Evolutionary conservation across 352 stramenopile genomes (phyloP).

Genomic region (Chrysophaeum taylorii): DNA sequence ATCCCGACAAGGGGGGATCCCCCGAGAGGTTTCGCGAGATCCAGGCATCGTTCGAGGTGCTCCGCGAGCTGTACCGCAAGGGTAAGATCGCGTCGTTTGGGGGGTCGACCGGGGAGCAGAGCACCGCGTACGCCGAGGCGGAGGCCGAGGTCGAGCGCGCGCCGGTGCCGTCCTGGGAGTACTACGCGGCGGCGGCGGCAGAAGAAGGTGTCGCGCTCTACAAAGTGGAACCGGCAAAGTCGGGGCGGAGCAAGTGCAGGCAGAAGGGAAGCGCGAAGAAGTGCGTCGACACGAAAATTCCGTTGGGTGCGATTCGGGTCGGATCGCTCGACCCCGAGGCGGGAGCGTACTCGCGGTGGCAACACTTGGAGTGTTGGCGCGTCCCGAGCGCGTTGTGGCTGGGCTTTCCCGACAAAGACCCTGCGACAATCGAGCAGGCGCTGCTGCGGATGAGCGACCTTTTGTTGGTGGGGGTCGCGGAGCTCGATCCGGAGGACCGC

Average conservation of each 20-base stretch:
- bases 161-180: conserved; percentile 29
- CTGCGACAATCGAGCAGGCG: conserved; percentile 1
- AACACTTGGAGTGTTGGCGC: conserved; percentile 36
- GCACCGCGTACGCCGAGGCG: conserved; percentile 21
- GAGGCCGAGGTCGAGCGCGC: conserved; percentile 19
- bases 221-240: conserved; percentile 33
- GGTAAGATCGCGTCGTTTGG: conserved; percentile 15
- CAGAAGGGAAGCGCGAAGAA: conserved; percentile 17
- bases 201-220: conserved; percentile 32
- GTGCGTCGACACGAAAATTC: conserved; percentile 22
- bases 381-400: conserved; percentile 28
- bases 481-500: conserved; percentile 20
- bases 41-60: conserved; percentile 32
- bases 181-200: conserved; percentile 31
- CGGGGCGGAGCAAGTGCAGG: conserved; percentile 25
- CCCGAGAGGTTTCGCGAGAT: conserved; percentile 27
- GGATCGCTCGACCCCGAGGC: conserved; percentile 27
- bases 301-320: conserved; percentile 27
- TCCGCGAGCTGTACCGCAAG: conserved; percentile 32
- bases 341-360: conserved; percentile 33
- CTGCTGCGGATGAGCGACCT: conserved; percentile 31
- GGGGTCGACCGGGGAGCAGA: conserved; percentile 1
- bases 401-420: conserved; percentile 15
- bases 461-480: conserved; percentile 27
- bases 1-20: conserved; percentile 40